Evolutionary conservation across 164 flowering plant species (phyloP), one percentile per base, ranked within the genome.

Genomic region (Vitis cinerea): DNA sequence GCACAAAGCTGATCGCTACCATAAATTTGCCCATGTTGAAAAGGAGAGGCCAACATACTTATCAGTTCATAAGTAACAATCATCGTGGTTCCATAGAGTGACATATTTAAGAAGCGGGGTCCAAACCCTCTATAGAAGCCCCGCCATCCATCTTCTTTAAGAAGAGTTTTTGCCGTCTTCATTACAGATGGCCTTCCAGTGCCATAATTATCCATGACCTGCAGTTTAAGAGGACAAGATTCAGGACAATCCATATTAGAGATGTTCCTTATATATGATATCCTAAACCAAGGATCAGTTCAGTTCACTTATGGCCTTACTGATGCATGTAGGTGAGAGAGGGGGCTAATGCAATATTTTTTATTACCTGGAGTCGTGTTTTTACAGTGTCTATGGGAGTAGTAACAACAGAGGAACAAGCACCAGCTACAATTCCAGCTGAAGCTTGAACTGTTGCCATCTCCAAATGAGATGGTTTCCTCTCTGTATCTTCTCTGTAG

Each of bases 101-200:
- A 93, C 95, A 91, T 91, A 65, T 86, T 93, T 5, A 91, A 67
- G 70, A 93, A 91, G n/a, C 96, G 84, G 2, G 98, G 98, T 70
- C 95, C 89, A 76, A 93, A 88, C 13, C 98, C 98, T 75, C 95
- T 81, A 61, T 91, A 90, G 69, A 91, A 89, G 51, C 98, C 98
- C 80, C 79, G 51, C 97, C 95, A 90, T 50, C 98, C 98, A 82
- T 93, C 97, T 85, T 90, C 95, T 69, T 77, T 60, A 10, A 90
- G 71, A 27, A 93, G 88, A 29, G 67, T 50, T 75, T 77, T 90
- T 44, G 85, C 65, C 1, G 95, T 90, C 73, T 84, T 88, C 10
- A 87, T 59, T 11, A 91, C 88, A 6, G 97, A 91, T 13, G 97
- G 98, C 70, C 91, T 84, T 65, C 94, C 93, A 65, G 5, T 84